Conservation (phyloP, 106 monocot species). For the Acanthochlamys bracteata region DNA sequence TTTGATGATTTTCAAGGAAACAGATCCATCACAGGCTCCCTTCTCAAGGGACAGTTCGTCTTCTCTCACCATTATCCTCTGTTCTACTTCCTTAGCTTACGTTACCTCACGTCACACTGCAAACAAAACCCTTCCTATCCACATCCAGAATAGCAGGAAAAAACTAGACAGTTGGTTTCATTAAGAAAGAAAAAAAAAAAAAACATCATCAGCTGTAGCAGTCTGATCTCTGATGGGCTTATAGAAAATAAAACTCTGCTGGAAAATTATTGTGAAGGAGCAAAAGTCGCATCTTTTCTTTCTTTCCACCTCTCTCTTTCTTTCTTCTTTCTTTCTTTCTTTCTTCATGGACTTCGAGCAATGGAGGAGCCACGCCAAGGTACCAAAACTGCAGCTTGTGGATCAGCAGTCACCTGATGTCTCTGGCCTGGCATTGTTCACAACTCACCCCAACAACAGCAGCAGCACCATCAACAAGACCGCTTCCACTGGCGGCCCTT, state of each 20-base stretch:
- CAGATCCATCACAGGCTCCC: conserved; percentile 9
- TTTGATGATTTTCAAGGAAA: conserved; percentile 2
- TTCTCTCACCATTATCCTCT: not conserved
- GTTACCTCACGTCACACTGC: not conserved
- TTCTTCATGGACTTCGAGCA: conserved; percentile 1
- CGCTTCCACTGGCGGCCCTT: not conserved
- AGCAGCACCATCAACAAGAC: conserved; percentile 1
- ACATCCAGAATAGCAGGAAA: too few relatives aligned
- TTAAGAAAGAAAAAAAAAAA: too few relatives aligned
- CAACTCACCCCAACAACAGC: not conserved
- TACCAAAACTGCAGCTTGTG: conserved; percentile 7
- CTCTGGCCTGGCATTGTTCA: conserved; percentile 10
- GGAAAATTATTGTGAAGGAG: too few relatives aligned
- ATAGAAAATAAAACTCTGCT: not conserved
- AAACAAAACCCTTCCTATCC: too few relatives aligned
- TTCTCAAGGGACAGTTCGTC: conserved; percentile 14
- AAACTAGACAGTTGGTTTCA: too few relatives aligned
- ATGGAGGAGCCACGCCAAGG: conserved; percentile 9
- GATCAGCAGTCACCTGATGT: conserved; percentile 9
- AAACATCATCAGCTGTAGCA: too few relatives aligned
- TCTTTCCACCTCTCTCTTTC: too few relatives aligned
- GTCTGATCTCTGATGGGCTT: not conserved
- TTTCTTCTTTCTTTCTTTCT: not conserved
- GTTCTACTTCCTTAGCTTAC: not conserved
- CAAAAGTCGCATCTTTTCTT: too few relatives aligned